A percentile compares a stretch with the other conserved stretches of the same genome.
Conservation (phyloP, 75 land plant genomes). For the Cunninghamia lanceolata region DNA sequence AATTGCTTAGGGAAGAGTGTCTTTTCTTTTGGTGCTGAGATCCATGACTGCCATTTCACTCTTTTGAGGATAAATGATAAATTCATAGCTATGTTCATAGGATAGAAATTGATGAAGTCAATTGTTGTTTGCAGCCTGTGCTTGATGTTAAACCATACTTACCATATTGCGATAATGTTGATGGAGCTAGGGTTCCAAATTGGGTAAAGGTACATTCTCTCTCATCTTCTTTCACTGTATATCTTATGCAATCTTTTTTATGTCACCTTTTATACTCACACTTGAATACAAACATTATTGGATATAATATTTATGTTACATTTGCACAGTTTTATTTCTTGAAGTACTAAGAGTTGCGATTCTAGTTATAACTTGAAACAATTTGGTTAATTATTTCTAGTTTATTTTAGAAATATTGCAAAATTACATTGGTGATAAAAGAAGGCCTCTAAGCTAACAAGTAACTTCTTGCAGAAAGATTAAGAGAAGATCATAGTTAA, state of each 20-base stretch:
- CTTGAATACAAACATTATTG: not conserved
- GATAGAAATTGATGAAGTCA: not conserved
- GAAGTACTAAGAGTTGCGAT: not conserved
- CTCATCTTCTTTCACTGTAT: not conserved
- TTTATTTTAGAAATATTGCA: not conserved
- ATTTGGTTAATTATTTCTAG: not conserved
- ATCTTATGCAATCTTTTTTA: not conserved
- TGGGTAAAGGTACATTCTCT: constrained; percentile 75
- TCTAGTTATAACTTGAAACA: not conserved
- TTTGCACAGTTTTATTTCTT: not conserved
- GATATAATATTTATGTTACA: not conserved
- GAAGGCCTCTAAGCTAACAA: too few species aligned
- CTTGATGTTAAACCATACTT: constrained; percentile 97
- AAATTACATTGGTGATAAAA: not conserved
- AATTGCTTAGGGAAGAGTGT: not conserved
- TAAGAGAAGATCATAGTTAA: too few species aligned
- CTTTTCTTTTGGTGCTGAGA: not conserved
- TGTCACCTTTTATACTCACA: not conserved
- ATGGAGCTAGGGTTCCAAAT: constrained; percentile 72
- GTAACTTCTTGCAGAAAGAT: too few species aligned
- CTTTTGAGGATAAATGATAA: not conserved
- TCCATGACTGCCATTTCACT: not conserved
- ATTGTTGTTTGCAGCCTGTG: constrained; percentile 69
- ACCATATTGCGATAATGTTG: constrained; percentile 82
- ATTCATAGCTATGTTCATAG: not conserved